Evolutionary conservation across 352 stramenopile species (phyloP).

Genomic region (Pythium brachiatum): DNA sequence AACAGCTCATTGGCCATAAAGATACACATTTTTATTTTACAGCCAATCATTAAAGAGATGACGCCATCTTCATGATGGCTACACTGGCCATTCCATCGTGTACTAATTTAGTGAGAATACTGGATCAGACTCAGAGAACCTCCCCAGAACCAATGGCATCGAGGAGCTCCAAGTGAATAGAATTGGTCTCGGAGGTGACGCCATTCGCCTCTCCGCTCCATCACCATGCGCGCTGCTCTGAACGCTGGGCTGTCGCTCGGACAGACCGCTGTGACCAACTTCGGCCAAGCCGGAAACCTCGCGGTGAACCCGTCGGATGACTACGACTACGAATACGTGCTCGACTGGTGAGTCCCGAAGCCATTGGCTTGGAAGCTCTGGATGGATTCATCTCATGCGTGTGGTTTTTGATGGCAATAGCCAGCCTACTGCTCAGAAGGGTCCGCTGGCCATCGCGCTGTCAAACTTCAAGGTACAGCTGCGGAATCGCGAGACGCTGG

Average conservation of each 20-base stretch:
- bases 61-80: constrained; percentile 8
- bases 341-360: constrained; percentile 49
- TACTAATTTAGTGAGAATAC: constrained; percentile 13
- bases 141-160: constrained; percentile 22
- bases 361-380: background rate
- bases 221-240: constrained; percentile 53
- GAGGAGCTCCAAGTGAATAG: background rate
- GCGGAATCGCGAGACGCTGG: constrained; percentile 64
- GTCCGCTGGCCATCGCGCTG: constrained; percentile 60
- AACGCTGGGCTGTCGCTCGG: constrained; percentile 44
- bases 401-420: constrained; percentile 21
- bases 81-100: background rate
- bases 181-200: background rate
- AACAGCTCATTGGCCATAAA: constrained; percentile 8
- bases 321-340: constrained; percentile 86
- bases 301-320: constrained; percentile 45
- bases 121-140: constrained; percentile 15
- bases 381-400: background rate
- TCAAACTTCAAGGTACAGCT: constrained; percentile 69
- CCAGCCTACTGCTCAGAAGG: constrained; percentile 59
- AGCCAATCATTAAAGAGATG: constrained; percentile 10
- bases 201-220: background rate
- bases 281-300: constrained; percentile 36
- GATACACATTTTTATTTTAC: background rate
- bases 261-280: constrained; percentile 71